phyloP scores from a whole-genome alignment of 192 early-diverging fungal genomes.

The Coemansia sp. region DNA sequence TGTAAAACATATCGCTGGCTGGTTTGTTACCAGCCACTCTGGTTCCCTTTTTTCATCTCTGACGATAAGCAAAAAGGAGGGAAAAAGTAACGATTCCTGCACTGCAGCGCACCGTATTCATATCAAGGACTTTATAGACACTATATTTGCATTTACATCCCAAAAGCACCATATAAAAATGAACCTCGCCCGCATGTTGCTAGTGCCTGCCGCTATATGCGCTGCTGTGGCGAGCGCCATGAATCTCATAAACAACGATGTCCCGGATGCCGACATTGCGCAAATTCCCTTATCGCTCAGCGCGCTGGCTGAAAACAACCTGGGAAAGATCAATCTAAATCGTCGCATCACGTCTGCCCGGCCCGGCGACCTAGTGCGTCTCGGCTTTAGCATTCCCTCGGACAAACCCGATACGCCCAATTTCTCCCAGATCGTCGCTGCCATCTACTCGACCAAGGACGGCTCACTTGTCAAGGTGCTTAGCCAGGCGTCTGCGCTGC shows the following conservation, averaged over 20 bases:
- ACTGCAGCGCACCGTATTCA: too few species aligned
- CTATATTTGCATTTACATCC: too few species aligned
- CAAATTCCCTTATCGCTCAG: slow-evolving; percentile 12
- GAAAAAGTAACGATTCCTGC: too few species aligned
- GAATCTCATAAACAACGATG: slow-evolving; percentile 12
- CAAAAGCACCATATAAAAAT: not conserved
- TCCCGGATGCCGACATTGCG: slow-evolving; percentile 3
- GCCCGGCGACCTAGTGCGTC: slow-evolving; percentile 22
- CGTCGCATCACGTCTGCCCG: slow-evolving; percentile 34
- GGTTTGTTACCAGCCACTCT: not conserved
- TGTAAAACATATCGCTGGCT: not conserved
- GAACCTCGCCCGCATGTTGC: not conserved
- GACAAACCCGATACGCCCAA: slow-evolving; percentile 8
- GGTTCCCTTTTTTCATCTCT: too few species aligned
- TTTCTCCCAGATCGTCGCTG: slow-evolving; percentile 24
- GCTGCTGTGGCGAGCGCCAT: not conserved
- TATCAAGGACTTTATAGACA: not conserved
- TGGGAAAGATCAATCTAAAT: slow-evolving; percentile 15
- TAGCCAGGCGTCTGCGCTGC: slow-evolving; percentile 12
- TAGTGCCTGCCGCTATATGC: not conserved
- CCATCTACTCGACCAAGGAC: slow-evolving; percentile 30
- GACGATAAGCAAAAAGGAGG: too few species aligned
- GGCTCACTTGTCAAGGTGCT: slow-evolving; percentile 31
- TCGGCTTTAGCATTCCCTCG: slow-evolving; percentile 16
- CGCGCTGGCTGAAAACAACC: not conserved